Evolutionary conservation across 1,284 basidiomycete genomes (phyloP), one percentile per base, ranked within the genome.

Genomic region (Cryptococcus neoformans): DNA sequence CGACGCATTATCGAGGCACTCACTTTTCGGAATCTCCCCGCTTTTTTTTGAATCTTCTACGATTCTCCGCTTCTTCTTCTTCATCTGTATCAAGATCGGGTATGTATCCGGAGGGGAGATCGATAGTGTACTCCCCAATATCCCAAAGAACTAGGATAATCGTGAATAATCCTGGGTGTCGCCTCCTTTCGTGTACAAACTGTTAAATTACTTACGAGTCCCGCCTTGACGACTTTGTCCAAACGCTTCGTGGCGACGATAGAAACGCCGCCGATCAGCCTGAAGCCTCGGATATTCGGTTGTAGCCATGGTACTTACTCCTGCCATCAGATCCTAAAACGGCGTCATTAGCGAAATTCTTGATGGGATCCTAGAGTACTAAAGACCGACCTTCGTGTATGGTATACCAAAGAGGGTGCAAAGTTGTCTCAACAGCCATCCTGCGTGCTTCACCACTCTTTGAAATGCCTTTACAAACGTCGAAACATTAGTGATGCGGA

Each of bases 391-490:
- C 69, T 62, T 72, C 69, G 49, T 63, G 57, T 9, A 55, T 58
- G 1, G 68, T 67, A 51, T 73, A 72, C 51, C 61, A 62, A 40
- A 72, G 65, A 1, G 69, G 67, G 51, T 74, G 72, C 6, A 72
- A 38, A 4, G 64, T 65, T 1, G 72, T 74, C 51, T 74, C 62
- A 3, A 74, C 67, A 0, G 72, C 72, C 50, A 73, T 49, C 9
- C 65, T 60, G 39, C 57, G 64, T 3, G 62, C 41, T 45, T 67
- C 67, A 17, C 57, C 68, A 9, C 52, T 58, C 55, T 67, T 68
- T 10, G 60, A 62, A 14, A 70, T 70, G 1, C 67, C 66, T 71
- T 16, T 17, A 12, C 6, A 44, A 44, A 16, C 4, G 47, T 49
- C 16, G 44, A 48, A 38, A 55, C n/a, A 6, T 8, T 17, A 11